Evolutionary conservation across 345 rosid genomes (phyloP).

Genomic region (Gynandropsis gynandra): DNA sequence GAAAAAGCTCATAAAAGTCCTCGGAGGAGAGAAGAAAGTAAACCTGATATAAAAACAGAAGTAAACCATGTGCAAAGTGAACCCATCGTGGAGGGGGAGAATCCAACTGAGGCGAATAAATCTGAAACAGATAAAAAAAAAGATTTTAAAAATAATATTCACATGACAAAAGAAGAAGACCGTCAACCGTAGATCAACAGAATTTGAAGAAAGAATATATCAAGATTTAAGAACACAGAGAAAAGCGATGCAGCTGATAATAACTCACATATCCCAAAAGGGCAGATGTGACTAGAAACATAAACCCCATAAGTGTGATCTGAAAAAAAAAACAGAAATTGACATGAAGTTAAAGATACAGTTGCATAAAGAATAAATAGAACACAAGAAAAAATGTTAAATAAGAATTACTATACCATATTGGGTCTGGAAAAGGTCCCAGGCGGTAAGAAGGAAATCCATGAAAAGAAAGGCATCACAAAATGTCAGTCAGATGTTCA

Average conservation of each 20-base stretch:
- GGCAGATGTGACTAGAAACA: constrained; percentile 78
- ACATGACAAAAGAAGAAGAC: not conserved
- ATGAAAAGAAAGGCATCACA: constrained; percentile 22
- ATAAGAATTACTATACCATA: constrained; percentile 49
- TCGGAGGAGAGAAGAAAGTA: constrained; percentile 13
- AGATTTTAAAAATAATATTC: not conserved
- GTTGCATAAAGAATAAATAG: not conserved
- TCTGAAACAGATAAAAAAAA: constrained; percentile 23
- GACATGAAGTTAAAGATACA: not conserved
- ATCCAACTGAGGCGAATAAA: constrained; percentile 51
- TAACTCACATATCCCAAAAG: constrained; percentile 82
- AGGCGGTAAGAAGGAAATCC: constrained; percentile 15
- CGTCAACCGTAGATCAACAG: constrained; percentile 3
- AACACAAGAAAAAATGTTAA: constrained; percentile 1
- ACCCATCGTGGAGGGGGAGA: constrained; percentile 98
- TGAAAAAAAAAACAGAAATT: constrained; percentile 26
- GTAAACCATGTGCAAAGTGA: constrained; percentile 88
- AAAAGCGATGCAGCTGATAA: too few relatives aligned
- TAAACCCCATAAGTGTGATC: constrained; percentile 91
- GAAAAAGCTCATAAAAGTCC: not conserved
- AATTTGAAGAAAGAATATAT: constrained; percentile 2
- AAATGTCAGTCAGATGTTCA: constrained; percentile 16
- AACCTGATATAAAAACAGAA: constrained; percentile 94
- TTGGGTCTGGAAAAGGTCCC: constrained; percentile 65
- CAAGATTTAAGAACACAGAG: constrained; percentile 13